These are phyloP conservation scores for Vachellia pachyceras DNA, from an alignment of 306 rosid species.

Conservation along the genomic window DNA sequence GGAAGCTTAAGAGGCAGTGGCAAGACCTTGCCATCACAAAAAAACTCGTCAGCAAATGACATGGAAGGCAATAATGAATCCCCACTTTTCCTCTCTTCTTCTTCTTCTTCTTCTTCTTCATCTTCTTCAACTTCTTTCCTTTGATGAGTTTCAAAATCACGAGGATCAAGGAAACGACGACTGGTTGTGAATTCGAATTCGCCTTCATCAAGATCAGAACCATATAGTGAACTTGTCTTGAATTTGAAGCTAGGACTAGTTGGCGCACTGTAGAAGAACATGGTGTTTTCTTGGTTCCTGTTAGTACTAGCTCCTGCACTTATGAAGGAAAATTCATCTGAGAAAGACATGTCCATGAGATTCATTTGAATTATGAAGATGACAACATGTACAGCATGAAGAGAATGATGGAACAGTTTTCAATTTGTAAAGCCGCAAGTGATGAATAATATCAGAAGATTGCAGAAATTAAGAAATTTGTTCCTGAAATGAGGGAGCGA, in stretches of 20 bases:
- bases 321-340: constrained; percentile 37
- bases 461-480: constrained; percentile 21
- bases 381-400: constrained; percentile 16
- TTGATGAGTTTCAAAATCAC: constrained; percentile 13
- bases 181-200: constrained; percentile 76
- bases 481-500: constrained; percentile 41
- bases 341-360: constrained; percentile 52
- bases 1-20: constrained; percentile 86
- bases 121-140: constrained; percentile 24
- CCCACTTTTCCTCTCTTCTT: not conserved
- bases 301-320: constrained; percentile 40
- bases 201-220: constrained; percentile 51
- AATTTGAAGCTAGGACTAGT: constrained; percentile 61
- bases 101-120: not conserved
- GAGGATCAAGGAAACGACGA: constrained; percentile 38
- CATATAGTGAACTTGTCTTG: constrained; percentile 17
- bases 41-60: constrained; percentile 87
- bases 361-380: not conserved
- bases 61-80: constrained; percentile 50
- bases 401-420: not conserved
- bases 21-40: constrained; percentile 74
- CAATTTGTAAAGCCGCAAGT: not conserved
- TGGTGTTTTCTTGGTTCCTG: constrained; percentile 35
- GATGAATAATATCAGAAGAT: constrained; percentile 18
- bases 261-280: constrained; percentile 72